Percentiles rank a stretch among this genome's conserved stretches.
Evolutionary conservation across 495 filamentous ascomycete genomes (phyloP).

Genomic region (Aspergillus cristatus): DNA sequence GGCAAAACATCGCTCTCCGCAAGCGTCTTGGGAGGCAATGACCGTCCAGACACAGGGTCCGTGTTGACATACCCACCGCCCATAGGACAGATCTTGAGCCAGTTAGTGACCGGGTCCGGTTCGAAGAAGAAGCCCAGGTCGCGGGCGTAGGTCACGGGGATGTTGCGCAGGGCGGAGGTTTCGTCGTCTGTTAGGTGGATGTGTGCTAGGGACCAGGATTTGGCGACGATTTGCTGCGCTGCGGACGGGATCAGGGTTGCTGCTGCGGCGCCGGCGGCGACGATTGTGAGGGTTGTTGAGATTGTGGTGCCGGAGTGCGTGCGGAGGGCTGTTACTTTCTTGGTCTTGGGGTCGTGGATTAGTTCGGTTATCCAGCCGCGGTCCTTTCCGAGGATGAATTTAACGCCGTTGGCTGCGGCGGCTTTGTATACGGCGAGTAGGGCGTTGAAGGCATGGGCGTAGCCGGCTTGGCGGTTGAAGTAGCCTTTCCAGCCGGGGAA

Average conservation of each 20-base stretch:
- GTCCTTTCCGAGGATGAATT: conserved; percentile 26
- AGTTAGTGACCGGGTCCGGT: conserved; percentile 42
- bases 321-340: conserved; percentile 22
- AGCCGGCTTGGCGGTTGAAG: conserved; percentile 44
- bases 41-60: conserved; percentile 22
- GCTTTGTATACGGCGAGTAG: conserved; percentile 20
- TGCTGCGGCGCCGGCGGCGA: conserved; percentile 35
- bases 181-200: conserved; percentile 44
- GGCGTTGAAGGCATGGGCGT: conserved; percentile 42
- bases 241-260: conserved; percentile 30
- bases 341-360: conserved; percentile 15
- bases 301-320: conserved; percentile 30
- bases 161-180: conserved; percentile 38
- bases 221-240: conserved; percentile 35
- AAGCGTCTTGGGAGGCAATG: conserved; percentile 21
- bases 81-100: conserved; percentile 47
- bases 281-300: conserved; percentile 26
- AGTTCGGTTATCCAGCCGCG: conserved; percentile 13
- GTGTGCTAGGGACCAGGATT: conserved; percentile 44
- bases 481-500: conserved; percentile 47
- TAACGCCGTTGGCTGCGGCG: conserved; percentile 21
- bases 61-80: conserved; percentile 47
- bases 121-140: conserved; percentile 54
- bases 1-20: conserved; percentile 36
- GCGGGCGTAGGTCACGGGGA: conserved; percentile 45